A percentile compares a stretch with the other conserved stretches of the same genome.
Conservation (phyloP, 495 filamentous ascomycete species). For the Penicillium diatomitis region DNA sequence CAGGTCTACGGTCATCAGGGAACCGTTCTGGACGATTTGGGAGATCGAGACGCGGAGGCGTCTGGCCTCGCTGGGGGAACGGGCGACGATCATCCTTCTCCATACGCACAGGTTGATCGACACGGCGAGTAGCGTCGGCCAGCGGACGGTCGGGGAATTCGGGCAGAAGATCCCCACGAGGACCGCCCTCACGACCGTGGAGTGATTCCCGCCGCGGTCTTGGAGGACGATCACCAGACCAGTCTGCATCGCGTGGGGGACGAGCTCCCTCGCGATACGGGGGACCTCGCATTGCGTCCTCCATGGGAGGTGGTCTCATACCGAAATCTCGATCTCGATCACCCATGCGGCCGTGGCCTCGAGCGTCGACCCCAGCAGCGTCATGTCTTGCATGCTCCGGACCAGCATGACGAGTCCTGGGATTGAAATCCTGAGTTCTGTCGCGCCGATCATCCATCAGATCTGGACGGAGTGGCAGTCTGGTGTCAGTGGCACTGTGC, state of each 20-base stretch:
- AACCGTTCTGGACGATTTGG: constrained; percentile 33
- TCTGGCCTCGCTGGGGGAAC: constrained; percentile 16
- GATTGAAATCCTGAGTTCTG: constrained; percentile 27
- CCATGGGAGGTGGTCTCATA: constrained; percentile 22
- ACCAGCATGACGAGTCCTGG: constrained; percentile 27
- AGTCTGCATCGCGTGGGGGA: constrained; percentile 24
- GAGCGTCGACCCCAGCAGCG: constrained; percentile 15
- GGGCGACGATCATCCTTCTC: constrained; percentile 32
- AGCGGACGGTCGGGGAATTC: constrained; percentile 23
- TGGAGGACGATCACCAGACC: constrained; percentile 28
- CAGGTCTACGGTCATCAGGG: constrained; percentile 26
- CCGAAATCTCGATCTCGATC: constrained; percentile 29
- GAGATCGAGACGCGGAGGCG: constrained; percentile 25
- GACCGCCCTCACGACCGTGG: constrained; percentile 23
- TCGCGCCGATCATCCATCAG: constrained; percentile 31
- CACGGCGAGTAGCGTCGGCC: constrained; percentile 24
- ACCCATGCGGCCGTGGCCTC: constrained; percentile 22
- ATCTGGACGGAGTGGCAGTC: constrained; percentile 32
- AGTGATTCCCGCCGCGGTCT: constrained; percentile 24
- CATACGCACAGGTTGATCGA: constrained; percentile 17
- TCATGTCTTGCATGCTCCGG: constrained; percentile 33
- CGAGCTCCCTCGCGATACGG: constrained; percentile 26
- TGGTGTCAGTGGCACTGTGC: constrained; percentile 16
- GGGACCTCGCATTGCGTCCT: constrained; percentile 36
- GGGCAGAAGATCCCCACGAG: constrained; percentile 29